Base-by-base conservation (phyloP, 2,329 filamentous ascomycete genomes). In the Epichloe gansuensis region DNA sequence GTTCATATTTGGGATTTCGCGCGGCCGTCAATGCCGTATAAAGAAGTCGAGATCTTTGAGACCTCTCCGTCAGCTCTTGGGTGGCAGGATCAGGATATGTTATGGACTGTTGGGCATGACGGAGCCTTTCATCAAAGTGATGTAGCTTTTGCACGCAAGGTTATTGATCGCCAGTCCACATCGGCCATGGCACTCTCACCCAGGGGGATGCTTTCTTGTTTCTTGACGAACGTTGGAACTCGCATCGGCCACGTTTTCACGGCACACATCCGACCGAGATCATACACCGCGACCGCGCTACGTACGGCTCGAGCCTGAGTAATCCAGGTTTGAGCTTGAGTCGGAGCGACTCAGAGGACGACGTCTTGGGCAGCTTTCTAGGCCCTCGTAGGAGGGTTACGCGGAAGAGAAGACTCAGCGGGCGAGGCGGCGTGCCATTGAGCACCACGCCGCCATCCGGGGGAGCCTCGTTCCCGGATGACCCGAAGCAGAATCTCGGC, bases 1-100 rank as follows among this genome's bases (percentile, higher is more conserved):
- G 78, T 84, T 13, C 81, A 85, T 52, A 71, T 85, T 21, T 86
- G 81, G 81, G 82, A 86, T 60, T 66, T 86, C n/a, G 81, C 80
- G 6, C 72, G 82, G 35, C 80, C 82, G 1, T 78, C 80, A 1
- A 75, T 85, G 71, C 81, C 82, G 0, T 84, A 82, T 60, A 82
- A 83, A 56, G 78, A 82, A 58, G 74, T 85, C 46, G 77, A 82
- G 53, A 68, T 75, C 40, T 84, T 83, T 56, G 74, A 78, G 23
- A 71, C 62, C 31, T 75, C 80, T 3, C 81, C 81, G 1, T 74
- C 72, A 8, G 74, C 74, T 2, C 62, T 85, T 15, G 64, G 82
- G 6, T 86, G 82, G 82, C 78, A 78, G 52, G 75, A 81, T 55
- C 76, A 80, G 54, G 81, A 84, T 56, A 71, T 84, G 45, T 65